A percentile compares a stretch with the other conserved stretches of the same genome.
phyloP scores from a whole-genome alignment of 768 basidiomycete genomes.

The Gloeopeniophorella convolvens region DNA sequence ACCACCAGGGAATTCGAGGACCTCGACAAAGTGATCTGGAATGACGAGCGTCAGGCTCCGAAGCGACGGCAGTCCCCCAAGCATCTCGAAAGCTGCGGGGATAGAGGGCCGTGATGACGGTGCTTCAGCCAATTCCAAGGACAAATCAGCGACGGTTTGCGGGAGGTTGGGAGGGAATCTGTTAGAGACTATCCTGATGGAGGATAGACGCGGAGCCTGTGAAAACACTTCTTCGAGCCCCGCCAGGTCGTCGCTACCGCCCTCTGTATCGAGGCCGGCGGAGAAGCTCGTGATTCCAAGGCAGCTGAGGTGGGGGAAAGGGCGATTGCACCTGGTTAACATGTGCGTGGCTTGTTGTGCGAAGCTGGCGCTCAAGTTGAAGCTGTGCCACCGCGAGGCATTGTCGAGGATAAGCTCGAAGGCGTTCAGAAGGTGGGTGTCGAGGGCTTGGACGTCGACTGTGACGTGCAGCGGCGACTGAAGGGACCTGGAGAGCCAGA shows the following conservation, averaged over 20 bases:
- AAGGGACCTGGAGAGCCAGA: slow-evolving; percentile 47
- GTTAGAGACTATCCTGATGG: slow-evolving; percentile 10
- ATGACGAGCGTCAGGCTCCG: slow-evolving; percentile 36
- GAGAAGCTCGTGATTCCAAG: slow-evolving; percentile 24
- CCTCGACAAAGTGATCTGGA: slow-evolving; percentile 25
- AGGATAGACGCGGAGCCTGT: slow-evolving; percentile 31
- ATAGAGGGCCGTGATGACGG: slow-evolving; percentile 22
- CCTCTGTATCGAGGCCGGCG: slow-evolving; percentile 1
- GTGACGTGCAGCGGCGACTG: slow-evolving; percentile 40
- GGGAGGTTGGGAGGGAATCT: slow-evolving; percentile 14
- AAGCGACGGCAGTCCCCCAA: slow-evolving; percentile 38
- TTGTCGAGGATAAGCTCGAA: slow-evolving; percentile 32
- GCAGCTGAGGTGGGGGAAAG: slow-evolving; percentile 34
- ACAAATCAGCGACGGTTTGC: slow-evolving; percentile 11
- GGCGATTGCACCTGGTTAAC: slow-evolving; percentile 31
- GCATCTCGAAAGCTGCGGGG: slow-evolving; percentile 22
- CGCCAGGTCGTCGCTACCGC: slow-evolving; percentile 6
- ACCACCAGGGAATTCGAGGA: slow-evolving; percentile 21
- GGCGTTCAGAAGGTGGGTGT: slow-evolving; percentile 5
- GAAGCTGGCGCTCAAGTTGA: slow-evolving; percentile 36
- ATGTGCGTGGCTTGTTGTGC: slow-evolving; percentile 35
- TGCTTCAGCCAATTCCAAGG: slow-evolving; percentile 16
- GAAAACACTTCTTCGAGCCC: slow-evolving; percentile 23
- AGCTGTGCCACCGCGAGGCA: slow-evolving; percentile 38
- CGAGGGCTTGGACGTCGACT: slow-evolving; percentile 35